These are phyloP conservation scores for Lotmaria passim DNA, from an alignment of 208 protist genomes.

Conservation along the genomic window DNA sequence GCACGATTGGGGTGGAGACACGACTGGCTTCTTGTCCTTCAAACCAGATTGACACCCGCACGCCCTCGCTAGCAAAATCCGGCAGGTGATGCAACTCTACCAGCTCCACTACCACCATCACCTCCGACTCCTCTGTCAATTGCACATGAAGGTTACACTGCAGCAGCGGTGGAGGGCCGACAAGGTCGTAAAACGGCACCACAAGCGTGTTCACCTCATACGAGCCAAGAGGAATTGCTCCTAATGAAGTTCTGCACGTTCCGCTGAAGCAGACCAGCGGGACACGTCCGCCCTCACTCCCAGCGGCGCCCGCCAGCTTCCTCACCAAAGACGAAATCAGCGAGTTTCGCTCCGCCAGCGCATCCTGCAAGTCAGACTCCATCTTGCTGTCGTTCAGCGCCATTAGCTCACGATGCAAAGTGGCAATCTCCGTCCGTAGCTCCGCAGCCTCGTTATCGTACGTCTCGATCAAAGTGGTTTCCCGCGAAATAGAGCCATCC, in stretches of 20 bases:
- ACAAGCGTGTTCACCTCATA: conserved; percentile 51
- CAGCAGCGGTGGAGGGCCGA: conserved; percentile 52
- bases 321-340: conserved; percentile 28
- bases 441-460: conserved; percentile 21
- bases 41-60: conserved; percentile 60
- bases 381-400: conserved; percentile 29
- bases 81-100: conserved; percentile 54
- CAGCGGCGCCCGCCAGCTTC: conserved; percentile 2
- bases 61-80: conserved; percentile 50
- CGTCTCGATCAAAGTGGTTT: conserved; percentile 23
- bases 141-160: conserved; percentile 44
- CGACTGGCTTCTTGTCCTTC: conserved; percentile 40
- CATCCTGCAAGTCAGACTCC: conserved; percentile 30
- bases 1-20: conserved; percentile 41
- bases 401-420: conserved; percentile 25
- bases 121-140: conserved; percentile 34
- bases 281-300: not conserved
- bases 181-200: conserved; percentile 47
- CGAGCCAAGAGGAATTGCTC: conserved; percentile 39
- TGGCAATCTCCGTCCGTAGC: conserved; percentile 30
- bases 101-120: conserved; percentile 44
- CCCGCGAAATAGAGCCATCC: conserved; percentile 24
- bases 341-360: conserved; percentile 35
- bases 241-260: conserved; percentile 52
- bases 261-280: conserved; percentile 49